Conservation (phyloP, 108 stramenopile species). For the Epithemia pelagica region DNA sequence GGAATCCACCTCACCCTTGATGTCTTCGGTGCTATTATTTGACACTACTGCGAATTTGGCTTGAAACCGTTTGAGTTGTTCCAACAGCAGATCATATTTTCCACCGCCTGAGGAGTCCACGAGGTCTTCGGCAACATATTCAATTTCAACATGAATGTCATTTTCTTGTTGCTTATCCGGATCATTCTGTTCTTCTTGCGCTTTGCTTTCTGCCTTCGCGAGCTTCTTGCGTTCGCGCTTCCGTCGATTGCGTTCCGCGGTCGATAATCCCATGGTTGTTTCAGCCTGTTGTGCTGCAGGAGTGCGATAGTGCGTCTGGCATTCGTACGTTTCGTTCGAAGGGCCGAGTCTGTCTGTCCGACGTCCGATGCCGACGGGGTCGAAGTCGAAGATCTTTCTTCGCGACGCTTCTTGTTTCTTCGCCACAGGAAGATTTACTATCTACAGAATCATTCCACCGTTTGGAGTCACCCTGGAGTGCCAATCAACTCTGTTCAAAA, state of each 20-base stretch:
- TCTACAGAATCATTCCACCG: too few relatives aligned
- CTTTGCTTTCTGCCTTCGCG: conserved; percentile 28
- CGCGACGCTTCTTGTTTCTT: too few relatives aligned
- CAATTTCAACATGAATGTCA: conserved; percentile 58
- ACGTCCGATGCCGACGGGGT: too few relatives aligned
- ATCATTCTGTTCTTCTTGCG: conserved; percentile 17
- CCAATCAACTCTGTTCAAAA: too few relatives aligned
- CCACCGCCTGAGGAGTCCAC: background rate
- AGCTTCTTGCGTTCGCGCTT: conserved; percentile 85
- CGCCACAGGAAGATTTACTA: too few relatives aligned
- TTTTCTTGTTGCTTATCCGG: conserved; percentile 9
- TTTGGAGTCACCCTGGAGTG: too few relatives aligned
- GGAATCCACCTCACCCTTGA: background rate
- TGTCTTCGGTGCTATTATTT: conserved; percentile 1
- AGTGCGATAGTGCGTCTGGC: too few relatives aligned
- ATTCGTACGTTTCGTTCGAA: too few relatives aligned
- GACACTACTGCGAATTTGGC: conserved; percentile 5
- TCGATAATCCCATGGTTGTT: conserved; percentile 51
- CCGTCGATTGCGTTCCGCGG: conserved; percentile 72
- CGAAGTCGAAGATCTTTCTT: too few relatives aligned
- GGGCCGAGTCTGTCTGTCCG: too few relatives aligned
- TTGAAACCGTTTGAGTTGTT: conserved; percentile 27
- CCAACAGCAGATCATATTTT: conserved; percentile 23
- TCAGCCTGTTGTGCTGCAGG: background rate
- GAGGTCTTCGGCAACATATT: conserved; percentile 63